Conservation (phyloP, 495 filamentous ascomycete species). For the Astrothelium subdiscretum region DNA sequence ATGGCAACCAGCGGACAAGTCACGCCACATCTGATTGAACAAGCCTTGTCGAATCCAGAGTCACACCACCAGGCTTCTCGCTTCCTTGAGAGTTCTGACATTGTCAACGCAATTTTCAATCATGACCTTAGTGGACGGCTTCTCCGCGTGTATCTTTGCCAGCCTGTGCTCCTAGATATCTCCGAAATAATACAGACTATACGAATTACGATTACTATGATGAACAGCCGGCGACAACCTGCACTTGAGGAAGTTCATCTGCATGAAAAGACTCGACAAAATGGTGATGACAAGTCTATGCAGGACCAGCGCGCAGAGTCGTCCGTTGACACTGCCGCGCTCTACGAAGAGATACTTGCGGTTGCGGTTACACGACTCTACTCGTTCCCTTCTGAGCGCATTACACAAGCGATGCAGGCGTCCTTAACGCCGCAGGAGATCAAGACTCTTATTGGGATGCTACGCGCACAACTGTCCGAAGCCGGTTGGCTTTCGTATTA, state of each 20-base stretch:
- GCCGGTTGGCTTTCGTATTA: conserved; percentile 63
- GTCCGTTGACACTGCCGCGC: background rate
- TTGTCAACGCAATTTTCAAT: conserved; percentile 24
- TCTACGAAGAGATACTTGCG: background rate
- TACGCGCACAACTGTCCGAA: conserved; percentile 51
- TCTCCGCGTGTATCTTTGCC: conserved; percentile 22
- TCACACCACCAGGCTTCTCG: background rate
- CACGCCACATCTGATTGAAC: conserved; percentile 16
- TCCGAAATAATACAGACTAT: conserved; percentile 36
- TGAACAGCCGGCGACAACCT: background rate
- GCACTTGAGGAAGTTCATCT: background rate
- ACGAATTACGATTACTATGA: conserved; percentile 17
- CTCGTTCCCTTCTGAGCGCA: conserved; percentile 42
- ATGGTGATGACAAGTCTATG: background rate
- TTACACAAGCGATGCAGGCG: conserved; percentile 52
- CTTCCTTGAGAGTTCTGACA: conserved; percentile 15
- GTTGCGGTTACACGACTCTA: conserved; percentile 47
- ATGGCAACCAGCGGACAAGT: background rate
- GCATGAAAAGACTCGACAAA: background rate
- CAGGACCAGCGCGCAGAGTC: background rate
- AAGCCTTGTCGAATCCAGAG: conserved; percentile 4
- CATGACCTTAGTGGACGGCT: conserved; percentile 27
- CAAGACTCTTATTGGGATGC: conserved; percentile 59
- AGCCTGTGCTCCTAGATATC: conserved; percentile 28
- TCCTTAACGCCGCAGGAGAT: conserved; percentile 56